Evolutionary conservation across 106 monocot genomes (phyloP).

Genomic region (Gastrodia elata): DNA sequence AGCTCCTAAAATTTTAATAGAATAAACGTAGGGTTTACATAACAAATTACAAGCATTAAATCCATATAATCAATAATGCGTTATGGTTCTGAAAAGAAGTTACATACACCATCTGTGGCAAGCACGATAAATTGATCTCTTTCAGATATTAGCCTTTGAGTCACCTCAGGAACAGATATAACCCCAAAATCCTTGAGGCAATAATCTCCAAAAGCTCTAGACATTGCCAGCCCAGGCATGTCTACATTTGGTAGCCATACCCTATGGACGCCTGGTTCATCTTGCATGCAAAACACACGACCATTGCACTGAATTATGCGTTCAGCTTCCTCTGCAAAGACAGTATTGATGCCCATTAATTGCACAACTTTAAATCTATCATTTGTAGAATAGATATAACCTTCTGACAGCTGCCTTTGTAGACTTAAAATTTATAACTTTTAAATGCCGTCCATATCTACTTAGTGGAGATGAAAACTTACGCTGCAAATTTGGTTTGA

Average conservation of each 20-base stretch:
- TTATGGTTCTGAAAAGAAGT: neutral
- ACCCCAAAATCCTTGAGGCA: conserved; percentile 73
- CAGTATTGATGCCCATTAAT: neutral
- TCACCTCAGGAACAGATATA: conserved; percentile 77
- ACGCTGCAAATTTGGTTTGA: conserved; percentile 77
- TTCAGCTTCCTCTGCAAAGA: conserved; percentile 58
- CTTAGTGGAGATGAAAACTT: conserved; percentile 8
- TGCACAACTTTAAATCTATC: neutral
- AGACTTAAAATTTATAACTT: neutral
- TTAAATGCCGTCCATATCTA: neutral
- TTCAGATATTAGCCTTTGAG: conserved; percentile 39
- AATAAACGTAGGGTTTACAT: neutral
- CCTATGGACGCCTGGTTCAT: conserved; percentile 79
- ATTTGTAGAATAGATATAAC: neutral
- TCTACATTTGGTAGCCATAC: conserved; percentile 67
- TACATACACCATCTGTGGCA: conserved; percentile 87
- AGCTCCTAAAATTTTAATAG: neutral
- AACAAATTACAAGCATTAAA: neutral
- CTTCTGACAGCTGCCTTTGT: neutral
- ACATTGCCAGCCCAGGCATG: conserved; percentile 82
- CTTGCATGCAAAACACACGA: conserved; percentile 60
- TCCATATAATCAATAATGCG: neutral
- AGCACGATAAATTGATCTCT: conserved; percentile 75
- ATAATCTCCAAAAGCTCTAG: conserved; percentile 90
- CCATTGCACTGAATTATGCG: conserved; percentile 73